These are phyloP conservation scores for Haematococcus lacustris DNA, from an alignment of 139 green algal species.

Conservation along the genomic window DNA sequence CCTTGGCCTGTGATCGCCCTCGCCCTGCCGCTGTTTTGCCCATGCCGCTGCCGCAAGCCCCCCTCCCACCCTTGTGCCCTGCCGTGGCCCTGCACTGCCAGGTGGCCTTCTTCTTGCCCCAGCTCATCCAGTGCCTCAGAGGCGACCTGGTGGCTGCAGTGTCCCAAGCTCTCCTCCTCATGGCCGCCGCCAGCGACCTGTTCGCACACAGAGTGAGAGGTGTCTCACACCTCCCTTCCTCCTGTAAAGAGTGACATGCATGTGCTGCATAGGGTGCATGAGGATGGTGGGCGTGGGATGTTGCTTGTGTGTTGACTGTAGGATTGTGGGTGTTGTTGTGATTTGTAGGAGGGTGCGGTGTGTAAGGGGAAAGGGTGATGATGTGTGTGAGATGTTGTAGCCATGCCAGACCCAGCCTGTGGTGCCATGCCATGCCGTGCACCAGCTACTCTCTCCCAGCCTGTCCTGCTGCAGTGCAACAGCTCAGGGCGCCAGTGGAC, in stretches of 20 bases:
- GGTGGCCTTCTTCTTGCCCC: constrained; percentile 87
- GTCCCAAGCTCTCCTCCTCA: constrained; percentile 57
- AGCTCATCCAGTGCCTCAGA: constrained; percentile 81
- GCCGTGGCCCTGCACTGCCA: constrained; percentile 14
- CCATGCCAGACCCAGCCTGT: background rate
- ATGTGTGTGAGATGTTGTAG: background rate
- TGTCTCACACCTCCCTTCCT: background rate
- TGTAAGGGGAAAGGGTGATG: background rate
- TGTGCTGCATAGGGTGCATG: background rate
- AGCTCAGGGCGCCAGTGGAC: too few relatives aligned
- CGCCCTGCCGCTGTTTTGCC: constrained; percentile 8
- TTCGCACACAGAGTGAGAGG: constrained; percentile 63
- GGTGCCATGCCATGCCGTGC: background rate
- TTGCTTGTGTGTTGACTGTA: constrained; percentile 1
- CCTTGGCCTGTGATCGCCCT: background rate
- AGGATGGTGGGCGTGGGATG: too few relatives aligned
- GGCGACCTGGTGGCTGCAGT: constrained; percentile 50
- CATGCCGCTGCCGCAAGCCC: background rate
- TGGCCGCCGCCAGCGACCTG: constrained; percentile 49
- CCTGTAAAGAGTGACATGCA: background rate
- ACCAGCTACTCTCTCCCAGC: background rate
- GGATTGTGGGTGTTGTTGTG: background rate
- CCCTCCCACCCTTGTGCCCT: constrained; percentile 9
- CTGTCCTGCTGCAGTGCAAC: too few relatives aligned
- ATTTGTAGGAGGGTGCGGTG: background rate